A percentile compares a stretch with the other conserved stretches of the same genome.
phyloP scores from a whole-genome alignment of 306 rosid genomes.

The Quercus cerris region DNA sequence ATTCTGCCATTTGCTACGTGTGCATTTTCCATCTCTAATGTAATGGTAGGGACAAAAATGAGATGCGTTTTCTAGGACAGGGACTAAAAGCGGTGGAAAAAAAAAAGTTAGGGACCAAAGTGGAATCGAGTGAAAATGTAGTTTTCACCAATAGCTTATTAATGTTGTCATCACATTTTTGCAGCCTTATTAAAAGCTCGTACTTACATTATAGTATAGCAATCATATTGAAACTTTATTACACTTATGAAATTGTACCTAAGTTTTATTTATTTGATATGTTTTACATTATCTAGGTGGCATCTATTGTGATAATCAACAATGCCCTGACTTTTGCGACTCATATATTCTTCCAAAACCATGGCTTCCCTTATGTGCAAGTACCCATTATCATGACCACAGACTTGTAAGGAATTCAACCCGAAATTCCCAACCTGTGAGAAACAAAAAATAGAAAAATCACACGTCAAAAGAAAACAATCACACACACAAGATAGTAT shows the following conservation, averaged over 20 bases:
- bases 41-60: no score
- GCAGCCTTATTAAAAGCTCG: background rate
- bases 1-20: no score
- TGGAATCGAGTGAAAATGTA: no score
- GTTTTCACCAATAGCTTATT: background rate
- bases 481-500: no score
- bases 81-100: no score
- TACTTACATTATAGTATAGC: background rate
- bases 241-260: background rate
- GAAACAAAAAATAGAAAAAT: no score
- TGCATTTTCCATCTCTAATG: no score
- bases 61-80: no score
- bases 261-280: slow-evolving; percentile 1
- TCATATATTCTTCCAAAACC: slow-evolving; percentile 65
- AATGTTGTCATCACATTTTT: slow-evolving; percentile 3
- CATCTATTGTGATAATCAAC: slow-evolving; percentile 73
- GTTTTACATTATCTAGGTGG: slow-evolving; percentile 50
- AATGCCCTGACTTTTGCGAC: slow-evolving; percentile 64
- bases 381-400: slow-evolving; percentile 63
- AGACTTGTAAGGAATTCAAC: background rate
- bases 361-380: slow-evolving; percentile 71
- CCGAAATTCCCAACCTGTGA: no score
- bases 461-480: no score
- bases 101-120: no score
- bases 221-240: background rate